phyloP scores from a whole-genome alignment of 2,329 filamentous ascomycete species.

The Alternaria ventricosa region DNA sequence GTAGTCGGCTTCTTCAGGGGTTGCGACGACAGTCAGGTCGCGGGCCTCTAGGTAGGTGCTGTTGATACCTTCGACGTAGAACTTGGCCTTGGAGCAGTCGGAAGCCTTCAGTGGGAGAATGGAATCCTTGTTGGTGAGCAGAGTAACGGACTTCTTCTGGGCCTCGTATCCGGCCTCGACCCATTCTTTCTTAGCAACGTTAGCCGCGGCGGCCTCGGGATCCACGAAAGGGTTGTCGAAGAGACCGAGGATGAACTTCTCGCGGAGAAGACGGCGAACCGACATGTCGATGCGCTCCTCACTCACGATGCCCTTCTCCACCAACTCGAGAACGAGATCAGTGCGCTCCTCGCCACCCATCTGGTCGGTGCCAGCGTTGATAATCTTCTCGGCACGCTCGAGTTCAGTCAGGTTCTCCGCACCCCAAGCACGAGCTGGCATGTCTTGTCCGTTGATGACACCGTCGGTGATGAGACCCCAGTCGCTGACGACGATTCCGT shows the following conservation, averaged over 20 bases:
- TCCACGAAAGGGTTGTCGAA: constrained; percentile 62
- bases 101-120: constrained; percentile 36
- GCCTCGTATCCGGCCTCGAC: constrained; percentile 46
- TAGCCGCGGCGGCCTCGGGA: constrained; percentile 48
- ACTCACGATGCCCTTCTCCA: constrained; percentile 49
- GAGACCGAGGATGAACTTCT: constrained; percentile 61
- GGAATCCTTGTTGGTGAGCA: constrained; percentile 46
- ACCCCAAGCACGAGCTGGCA: constrained; percentile 60
- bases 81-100: constrained; percentile 32
- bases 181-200: constrained; percentile 57
- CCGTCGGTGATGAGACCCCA: constrained; percentile 61
- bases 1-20: constrained; percentile 50
- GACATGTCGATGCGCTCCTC: constrained; percentile 57
- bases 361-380: constrained; percentile 61
- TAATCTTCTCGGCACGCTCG: constrained; percentile 52
- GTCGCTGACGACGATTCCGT: constrained; percentile 61
- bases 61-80: constrained; percentile 48
- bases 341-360: constrained; percentile 59
- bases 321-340: constrained; percentile 58
- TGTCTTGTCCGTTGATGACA: constrained; percentile 52
- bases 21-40: constrained; percentile 42
- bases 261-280: constrained; percentile 54
- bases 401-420: constrained; percentile 54
- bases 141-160: constrained; percentile 47
- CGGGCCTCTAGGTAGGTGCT: constrained; percentile 39